These are phyloP conservation scores for Salinomyces thailandicus DNA, from an alignment of 2,329 filamentous ascomycete species.

Conservation along the genomic window DNA sequence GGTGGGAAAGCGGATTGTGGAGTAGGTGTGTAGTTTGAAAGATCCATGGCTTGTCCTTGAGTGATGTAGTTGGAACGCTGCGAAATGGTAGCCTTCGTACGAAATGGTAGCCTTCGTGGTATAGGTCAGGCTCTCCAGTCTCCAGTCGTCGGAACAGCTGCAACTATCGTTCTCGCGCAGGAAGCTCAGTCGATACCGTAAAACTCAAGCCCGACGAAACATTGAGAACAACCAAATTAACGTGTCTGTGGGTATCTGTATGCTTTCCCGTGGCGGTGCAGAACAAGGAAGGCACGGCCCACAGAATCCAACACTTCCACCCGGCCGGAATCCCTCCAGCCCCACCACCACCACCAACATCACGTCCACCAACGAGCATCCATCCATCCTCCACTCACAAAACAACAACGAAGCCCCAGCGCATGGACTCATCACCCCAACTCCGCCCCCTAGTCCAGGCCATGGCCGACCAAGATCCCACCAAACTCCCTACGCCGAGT, in stretches of 20 bases:
- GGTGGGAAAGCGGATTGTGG: background rate
- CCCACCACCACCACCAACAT: background rate
- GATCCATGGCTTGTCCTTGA: no score
- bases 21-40: background rate
- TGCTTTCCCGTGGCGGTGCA: background rate
- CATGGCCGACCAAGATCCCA: conserved; percentile 23
- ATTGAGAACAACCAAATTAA: no score
- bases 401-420: background rate
- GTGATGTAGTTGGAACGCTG: no score
- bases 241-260: no score
- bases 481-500: conserved; percentile 49
- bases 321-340: background rate
- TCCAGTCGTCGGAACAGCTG: no score
- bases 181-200: no score
- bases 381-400: background rate
- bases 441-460: conserved; percentile 16
- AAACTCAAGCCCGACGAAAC: no score
- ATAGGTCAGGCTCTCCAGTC: no score
- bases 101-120: no score
- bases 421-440: conserved; percentile 24
- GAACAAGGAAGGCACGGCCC: background rate
- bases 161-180: no score
- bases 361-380: conserved; percentile 1
- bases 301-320: no score
- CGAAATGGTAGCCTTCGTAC: no score